Evolutionary conservation across 148 eudicot genomes (phyloP), one percentile per base, ranked within the genome.

Genomic region (Chenopodium berlandieri): DNA sequence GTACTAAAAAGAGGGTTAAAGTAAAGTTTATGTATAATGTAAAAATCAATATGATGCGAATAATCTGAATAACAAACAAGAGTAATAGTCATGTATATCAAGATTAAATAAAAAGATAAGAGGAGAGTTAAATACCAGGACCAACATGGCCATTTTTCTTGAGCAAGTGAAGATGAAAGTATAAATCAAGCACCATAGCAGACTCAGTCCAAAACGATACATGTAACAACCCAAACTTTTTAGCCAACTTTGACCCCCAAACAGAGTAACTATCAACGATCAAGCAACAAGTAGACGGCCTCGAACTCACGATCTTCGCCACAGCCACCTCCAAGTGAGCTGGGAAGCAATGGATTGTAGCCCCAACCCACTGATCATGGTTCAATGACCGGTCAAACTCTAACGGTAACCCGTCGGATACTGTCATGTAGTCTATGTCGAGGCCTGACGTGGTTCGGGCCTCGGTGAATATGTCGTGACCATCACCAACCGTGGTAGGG

Each of bases 201-300:
- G 95, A 82, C 56, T 93, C 97, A 1, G 93, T 90, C 92, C 95
- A 93, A 75, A 85, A 91, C 13, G 93, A 91, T 6, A 87, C 86
- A 73, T 88, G 83, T 22, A 89, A 65, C 50, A 93, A 79, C 63
- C 90, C 89, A 64, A 81, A 91, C 81, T 89, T 91, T 77, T 80
- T 87, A 1, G 94, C 89, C 10, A 90, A 0, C 31, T 71, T 76
- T 0, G 88, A 77, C 5, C 90, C 87, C 93, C 92, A 93, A 69
- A 87, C 92, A 17, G 80, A 91, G 80, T 85, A 91, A 30, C 89
- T 83, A 81, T 93, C 97, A 5, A 90, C 97, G 13, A 93, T 90
- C 79, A 91, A 68, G 40, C 85, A 83, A 23, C 85, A 83, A 68
- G 64, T n/a, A 9, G 20, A 23, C 13, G 85, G 78, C 66, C 60